Conservation (phyloP, 2,329 filamentous ascomycete species). For the Cercospora sp. region DNA sequence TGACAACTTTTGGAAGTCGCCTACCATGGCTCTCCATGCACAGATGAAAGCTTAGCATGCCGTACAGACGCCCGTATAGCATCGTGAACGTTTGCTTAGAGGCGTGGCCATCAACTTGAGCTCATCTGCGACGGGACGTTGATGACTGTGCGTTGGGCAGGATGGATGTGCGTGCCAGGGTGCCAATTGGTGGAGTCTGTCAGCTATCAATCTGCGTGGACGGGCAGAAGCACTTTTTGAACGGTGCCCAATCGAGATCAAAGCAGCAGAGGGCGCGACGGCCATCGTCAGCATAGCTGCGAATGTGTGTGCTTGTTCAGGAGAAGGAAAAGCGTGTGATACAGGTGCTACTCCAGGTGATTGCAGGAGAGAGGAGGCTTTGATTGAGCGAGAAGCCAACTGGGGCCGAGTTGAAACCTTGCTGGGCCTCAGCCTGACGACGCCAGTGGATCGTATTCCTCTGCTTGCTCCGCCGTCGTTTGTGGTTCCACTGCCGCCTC, state of each 20-base stretch:
- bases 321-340: background rate
- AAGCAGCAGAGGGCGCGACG: background rate
- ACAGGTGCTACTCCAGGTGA: conserved; percentile 3
- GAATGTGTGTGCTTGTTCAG: background rate
- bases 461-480: background rate
- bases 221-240: background rate
- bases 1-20: background rate
- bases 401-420: conserved; percentile 1
- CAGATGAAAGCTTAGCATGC: background rate
- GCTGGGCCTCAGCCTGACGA: background rate
- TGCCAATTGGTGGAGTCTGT: conserved; percentile 8
- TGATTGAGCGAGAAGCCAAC: conserved; percentile 4
- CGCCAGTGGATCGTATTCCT: background rate
- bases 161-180: conserved; percentile 2
- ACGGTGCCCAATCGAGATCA: background rate
- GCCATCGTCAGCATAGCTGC: background rate
- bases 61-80: background rate
- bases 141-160: conserved; percentile 9
- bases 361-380: conserved; percentile 10
- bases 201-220: background rate
- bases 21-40: background rate
- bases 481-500: background rate
- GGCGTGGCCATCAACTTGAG: background rate
- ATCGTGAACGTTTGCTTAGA: background rate
- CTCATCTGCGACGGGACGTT: background rate